These are phyloP conservation scores for Chaetothyriales sp. DNA, from an alignment of 2,329 filamentous ascomycete genomes.

Conservation along the genomic window DNA sequence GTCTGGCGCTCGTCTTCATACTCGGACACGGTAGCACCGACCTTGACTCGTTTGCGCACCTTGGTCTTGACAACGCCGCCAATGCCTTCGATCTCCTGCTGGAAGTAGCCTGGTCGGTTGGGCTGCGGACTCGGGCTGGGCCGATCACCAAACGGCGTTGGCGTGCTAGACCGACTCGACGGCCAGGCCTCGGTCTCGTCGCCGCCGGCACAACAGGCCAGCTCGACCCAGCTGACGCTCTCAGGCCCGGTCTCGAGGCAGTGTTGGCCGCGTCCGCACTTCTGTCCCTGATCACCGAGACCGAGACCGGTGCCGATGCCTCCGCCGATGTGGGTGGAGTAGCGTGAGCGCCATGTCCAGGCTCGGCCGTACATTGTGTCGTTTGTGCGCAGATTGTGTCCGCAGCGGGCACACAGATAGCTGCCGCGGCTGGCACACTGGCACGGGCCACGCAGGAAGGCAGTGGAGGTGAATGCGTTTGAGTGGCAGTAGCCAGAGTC, in stretches of 20 bases:
- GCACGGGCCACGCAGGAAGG: slow-evolving; percentile 41
- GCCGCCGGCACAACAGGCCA: slow-evolving; percentile 56
- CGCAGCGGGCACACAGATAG: slow-evolving; percentile 78
- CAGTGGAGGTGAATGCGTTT: slow-evolving; percentile 29
- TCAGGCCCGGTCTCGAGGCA: slow-evolving; percentile 66
- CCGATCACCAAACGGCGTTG: slow-evolving; percentile 5
- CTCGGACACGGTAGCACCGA: slow-evolving; percentile 74
- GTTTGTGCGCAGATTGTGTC: slow-evolving; percentile 46
- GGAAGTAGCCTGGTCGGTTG: slow-evolving; percentile 53
- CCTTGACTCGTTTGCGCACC: slow-evolving; percentile 62
- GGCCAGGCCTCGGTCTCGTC: slow-evolving; percentile 4
- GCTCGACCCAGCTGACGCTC: slow-evolving; percentile 50
- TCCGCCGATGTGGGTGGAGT: slow-evolving; percentile 59
- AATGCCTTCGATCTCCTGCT: slow-evolving; percentile 83
- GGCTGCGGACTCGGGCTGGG: slow-evolving; percentile 17
- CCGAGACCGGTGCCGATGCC: slow-evolving; percentile 76
- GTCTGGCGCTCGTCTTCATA: slow-evolving; percentile 61
- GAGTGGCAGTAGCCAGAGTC: background rate
- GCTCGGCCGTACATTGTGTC: slow-evolving; percentile 49
- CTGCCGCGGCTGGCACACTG: slow-evolving; percentile 42
- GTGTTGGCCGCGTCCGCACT: slow-evolving; percentile 61
- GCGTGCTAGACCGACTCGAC: slow-evolving; percentile 4
- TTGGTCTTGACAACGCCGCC: slow-evolving; percentile 80
- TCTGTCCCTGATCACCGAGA: slow-evolving; percentile 73
- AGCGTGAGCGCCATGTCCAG: slow-evolving; percentile 81